Evolutionary conservation across 2,329 filamentous ascomycete species (phyloP), one percentile per base, ranked within the genome.

Genomic region (Pezicula neosporulosa): DNA sequence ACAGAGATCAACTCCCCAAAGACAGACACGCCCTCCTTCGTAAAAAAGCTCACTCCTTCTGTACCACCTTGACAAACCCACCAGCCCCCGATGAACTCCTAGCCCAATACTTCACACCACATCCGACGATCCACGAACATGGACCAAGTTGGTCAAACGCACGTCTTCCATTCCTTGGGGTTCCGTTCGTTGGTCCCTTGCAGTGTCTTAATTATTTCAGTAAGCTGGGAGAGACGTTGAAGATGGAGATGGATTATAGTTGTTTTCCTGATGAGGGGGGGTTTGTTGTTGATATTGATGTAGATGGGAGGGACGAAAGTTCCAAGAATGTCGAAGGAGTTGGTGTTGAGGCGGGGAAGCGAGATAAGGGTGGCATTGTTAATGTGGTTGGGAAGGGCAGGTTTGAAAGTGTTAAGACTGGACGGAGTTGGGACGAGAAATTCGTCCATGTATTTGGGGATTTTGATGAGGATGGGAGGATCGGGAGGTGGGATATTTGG

Each of bases 401-500:
- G 13, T 73, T 72, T 52, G 57, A 53, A 33, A 70, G 66, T 39
- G 57, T 62, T 47, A 68, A 66, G 58, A 72, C 71, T 13, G 70
- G 70, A 6, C 71, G 64, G 54, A 57, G 55, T 6, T 73, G 70
- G 70, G 60, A 70, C 15, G 70, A 73, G 56, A 55, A 63, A 15
- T 73, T 73, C 39, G 67, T 72, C 12, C 70, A 72, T 57, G 55
- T 66, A 44, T 63, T 73, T 42, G 69, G 70, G 56, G 68, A 51
- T 7, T 73, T 71, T 53, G 68, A 73, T 58, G 58, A 59, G 6
- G 54, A 67, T 16, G 69, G 68, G 0, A 69, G 55, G 59, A 68
- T 73, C 53, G 70, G 69, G 27, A 63, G 68, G 56, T 72, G 70
- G 69, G 70, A 74, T 58, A 70, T 73, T 47, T 74, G 71, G 70